Base-by-base conservation (phyloP, 2,329 filamentous ascomycete species). In the Emmonsiellopsis sp. region DNA sequence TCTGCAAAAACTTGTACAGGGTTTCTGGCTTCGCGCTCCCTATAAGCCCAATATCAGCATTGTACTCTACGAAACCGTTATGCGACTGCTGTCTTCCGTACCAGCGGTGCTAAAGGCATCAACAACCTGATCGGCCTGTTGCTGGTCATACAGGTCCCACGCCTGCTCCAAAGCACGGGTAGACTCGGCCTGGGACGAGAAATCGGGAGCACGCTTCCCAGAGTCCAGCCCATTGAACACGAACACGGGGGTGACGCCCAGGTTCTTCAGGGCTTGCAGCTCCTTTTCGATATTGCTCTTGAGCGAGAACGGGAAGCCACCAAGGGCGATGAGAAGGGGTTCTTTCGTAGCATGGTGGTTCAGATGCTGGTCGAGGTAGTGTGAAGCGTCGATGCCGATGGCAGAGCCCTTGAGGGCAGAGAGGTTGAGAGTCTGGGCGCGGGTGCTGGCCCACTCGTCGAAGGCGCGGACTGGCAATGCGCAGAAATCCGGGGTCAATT, bases 161-260 rank as follows among this genome's bases (percentile, higher is more conserved):
- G 92, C 93, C 54, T 85, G 76, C 59, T 87, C 81, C 50, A 89
- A 89, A 60, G 85, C 84, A 48, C 79, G 79, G 30, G 81, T 82
- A 45, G 81, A 80, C 59, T 83, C 79, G 52, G 86, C 77, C 26
- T 83, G 76, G 55, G 84, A 77, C 34, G 68, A 68, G 56, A 79
- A 76, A 9, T 75, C 72, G 46, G 87, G 83, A 63, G 91, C 85
- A 64, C 87, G 86, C 54, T 86, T 87, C 40, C 84, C 83, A 56
- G 90, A 80, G 40, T 89, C 83, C 63, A 95, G 81, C 37, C 93
- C 93, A 68, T 92, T 88, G 71, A 98, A 98, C 50, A 98, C 79
- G 69, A 98, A 97, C 58, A 94, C 75, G 1, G 88, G 88, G n/a
- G 77, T 82, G 51, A 95, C 85, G 16, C 81, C 80, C 62, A 84